Evolutionary conservation across 202 grass and related monocot genomes (phyloP).

Genomic region (Elaeis oleifera): DNA sequence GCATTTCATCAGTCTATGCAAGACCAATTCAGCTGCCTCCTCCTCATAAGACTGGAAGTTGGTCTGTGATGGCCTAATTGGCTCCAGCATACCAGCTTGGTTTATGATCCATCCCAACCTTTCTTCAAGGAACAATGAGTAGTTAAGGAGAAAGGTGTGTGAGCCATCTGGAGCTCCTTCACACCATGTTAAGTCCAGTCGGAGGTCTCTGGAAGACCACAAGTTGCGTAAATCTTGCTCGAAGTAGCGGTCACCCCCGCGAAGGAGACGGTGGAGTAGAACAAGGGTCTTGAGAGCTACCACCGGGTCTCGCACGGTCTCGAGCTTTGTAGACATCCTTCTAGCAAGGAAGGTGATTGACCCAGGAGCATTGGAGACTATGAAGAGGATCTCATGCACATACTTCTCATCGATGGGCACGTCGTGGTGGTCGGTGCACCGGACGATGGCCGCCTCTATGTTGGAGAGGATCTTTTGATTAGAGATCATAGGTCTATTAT

Average conservation of each 20-base stretch:
- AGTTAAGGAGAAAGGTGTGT: slow-evolving; percentile 61
- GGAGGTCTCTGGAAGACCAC: slow-evolving; percentile 57
- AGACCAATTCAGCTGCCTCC: slow-evolving; percentile 21
- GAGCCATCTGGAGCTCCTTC: slow-evolving; percentile 17
- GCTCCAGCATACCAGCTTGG: slow-evolving; percentile 76
- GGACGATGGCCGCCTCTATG: slow-evolving; percentile 61
- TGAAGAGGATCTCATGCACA: slow-evolving; percentile 84
- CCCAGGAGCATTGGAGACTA: slow-evolving; percentile 82
- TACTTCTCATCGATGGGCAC: slow-evolving; percentile 31
- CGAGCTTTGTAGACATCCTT: slow-evolving; percentile 60
- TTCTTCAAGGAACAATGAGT: slow-evolving; percentile 75
- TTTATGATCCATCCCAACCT: slow-evolving; percentile 77
- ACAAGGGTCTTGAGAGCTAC: slow-evolving; percentile 52
- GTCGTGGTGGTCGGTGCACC: slow-evolving; percentile 42
- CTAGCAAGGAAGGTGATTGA: slow-evolving; percentile 82
- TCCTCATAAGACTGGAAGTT: slow-evolving; percentile 12
- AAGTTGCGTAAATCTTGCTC: slow-evolving; percentile 74
- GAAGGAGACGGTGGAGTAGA: slow-evolving; percentile 84
- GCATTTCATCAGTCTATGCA: slow-evolving; percentile 56
- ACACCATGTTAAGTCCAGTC: slow-evolving; percentile 32
- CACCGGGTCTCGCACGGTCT: slow-evolving; percentile 32
- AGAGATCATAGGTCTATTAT: not conserved
- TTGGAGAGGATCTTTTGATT: slow-evolving; percentile 46
- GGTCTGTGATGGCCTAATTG: slow-evolving; percentile 10
- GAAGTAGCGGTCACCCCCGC: slow-evolving; percentile 74